Evolutionary conservation across 495 filamentous ascomycete genomes (phyloP).

Genomic region (Neurospora discreta): DNA sequence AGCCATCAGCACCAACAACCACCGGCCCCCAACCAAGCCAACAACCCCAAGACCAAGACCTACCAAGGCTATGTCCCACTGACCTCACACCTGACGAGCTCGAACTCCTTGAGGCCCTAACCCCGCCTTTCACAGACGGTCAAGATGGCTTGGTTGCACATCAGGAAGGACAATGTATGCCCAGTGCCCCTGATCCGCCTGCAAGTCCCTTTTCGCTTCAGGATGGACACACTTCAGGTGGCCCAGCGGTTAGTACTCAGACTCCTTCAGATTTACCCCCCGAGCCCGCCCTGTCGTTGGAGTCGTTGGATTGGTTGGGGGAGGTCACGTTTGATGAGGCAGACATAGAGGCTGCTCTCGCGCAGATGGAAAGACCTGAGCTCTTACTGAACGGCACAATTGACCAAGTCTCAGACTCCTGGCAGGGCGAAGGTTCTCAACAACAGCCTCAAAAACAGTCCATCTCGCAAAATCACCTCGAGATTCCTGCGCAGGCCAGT

Average conservation of each 20-base stretch:
- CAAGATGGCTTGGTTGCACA: background rate
- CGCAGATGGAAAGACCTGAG: background rate
- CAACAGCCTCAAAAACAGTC: background rate
- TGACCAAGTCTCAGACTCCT: background rate
- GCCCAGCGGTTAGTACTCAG: slow-evolving; percentile 20
- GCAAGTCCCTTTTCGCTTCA: slow-evolving; percentile 11
- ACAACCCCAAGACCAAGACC: background rate
- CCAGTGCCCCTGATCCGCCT: slow-evolving; percentile 19
- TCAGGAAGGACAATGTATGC: slow-evolving; percentile 1
- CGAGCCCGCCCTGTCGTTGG: background rate
- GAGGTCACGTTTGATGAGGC: background rate
- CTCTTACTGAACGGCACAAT: background rate
- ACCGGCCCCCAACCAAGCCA: background rate
- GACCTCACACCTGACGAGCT: background rate
- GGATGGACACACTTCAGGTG: slow-evolving; percentile 21
- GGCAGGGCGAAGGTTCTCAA: background rate
- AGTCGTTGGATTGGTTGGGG: background rate
- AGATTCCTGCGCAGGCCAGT: background rate
- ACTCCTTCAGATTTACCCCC: slow-evolving; percentile 1
- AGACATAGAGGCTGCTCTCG: background rate
- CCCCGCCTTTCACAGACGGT: background rate
- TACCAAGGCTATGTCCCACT: slow-evolving; percentile 1
- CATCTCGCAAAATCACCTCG: background rate
- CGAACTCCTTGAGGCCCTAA: background rate
- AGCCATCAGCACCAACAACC: background rate